Percentiles rank a stretch among this genome's conserved stretches.
phyloP scores from a whole-genome alignment of 192 early-diverging fungal genomes.

The Diversispora eburnea region DNA sequence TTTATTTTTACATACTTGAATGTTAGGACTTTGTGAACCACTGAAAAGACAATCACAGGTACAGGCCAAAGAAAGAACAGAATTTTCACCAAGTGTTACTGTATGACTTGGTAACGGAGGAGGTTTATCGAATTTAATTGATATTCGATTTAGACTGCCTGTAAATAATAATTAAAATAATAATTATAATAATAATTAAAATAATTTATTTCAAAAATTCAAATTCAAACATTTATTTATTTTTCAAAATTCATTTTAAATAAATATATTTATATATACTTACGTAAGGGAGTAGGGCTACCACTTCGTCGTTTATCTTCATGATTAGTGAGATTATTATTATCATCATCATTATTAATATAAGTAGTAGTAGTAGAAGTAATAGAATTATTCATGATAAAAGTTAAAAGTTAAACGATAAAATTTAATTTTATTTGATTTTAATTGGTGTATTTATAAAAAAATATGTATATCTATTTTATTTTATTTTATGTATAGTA shows the following conservation, averaged over 20 bases:
- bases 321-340: neutral
- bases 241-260: neutral
- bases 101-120: conserved; percentile 44
- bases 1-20: conserved; percentile 49
- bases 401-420: too few relatives aligned
- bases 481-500: too few relatives aligned
- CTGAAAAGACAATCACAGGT: conserved; percentile 58
- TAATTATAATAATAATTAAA: neutral
- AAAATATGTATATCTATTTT: too few relatives aligned
- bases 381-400: too few relatives aligned
- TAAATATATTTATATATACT: neutral
- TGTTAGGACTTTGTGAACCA: conserved; percentile 62
- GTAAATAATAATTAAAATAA: neutral
- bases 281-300: conserved; percentile 6
- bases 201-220: neutral
- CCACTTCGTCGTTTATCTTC: neutral
- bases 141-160: conserved; percentile 38
- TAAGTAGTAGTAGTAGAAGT: too few relatives aligned
- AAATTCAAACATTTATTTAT: too few relatives aligned
- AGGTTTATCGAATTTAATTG: conserved; percentile 16
- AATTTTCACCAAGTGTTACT: conserved; percentile 50
- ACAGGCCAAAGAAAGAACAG: conserved; percentile 63
- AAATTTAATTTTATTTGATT: too few relatives aligned
- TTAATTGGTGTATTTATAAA: too few relatives aligned
- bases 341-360: too few relatives aligned